Evolutionary conservation across 2,329 filamentous ascomycete species (phyloP).

Genomic region (Alternaria viburni): DNA sequence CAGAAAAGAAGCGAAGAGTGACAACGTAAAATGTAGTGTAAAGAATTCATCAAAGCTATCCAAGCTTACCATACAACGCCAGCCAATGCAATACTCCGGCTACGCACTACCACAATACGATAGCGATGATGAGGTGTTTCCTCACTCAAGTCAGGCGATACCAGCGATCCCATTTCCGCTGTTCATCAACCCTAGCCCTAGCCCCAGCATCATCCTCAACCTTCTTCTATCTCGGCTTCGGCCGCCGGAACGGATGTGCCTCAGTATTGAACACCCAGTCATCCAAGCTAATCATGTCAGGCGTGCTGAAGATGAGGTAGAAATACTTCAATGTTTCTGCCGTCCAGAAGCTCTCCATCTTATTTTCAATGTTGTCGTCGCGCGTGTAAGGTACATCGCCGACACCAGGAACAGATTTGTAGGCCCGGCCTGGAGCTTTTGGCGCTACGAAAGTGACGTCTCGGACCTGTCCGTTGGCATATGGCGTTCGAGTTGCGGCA

Average conservation of each 20-base stretch:
- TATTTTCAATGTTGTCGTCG: conserved; percentile 38
- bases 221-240: conserved; percentile 11
- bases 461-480: conserved; percentile 53
- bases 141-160: neutral
- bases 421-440: neutral
- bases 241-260: conserved; percentile 55
- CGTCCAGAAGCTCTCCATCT: conserved; percentile 56
- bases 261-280: conserved; percentile 60
- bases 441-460: conserved; percentile 47
- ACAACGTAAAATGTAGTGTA: neutral
- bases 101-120: neutral
- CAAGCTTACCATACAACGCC: neutral
- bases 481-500: conserved; percentile 46
- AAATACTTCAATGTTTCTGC: conserved; percentile 60
- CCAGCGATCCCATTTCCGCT: neutral
- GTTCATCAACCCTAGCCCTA: neutral
- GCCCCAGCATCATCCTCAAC: neutral
- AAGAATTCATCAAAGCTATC: neutral
- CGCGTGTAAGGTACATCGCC: neutral
- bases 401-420: conserved; percentile 1
- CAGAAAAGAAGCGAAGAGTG: no score
- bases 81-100: neutral
- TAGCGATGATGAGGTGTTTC: neutral
- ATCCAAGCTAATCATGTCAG: conserved; percentile 54
- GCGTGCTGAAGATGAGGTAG: conserved; percentile 55